These are phyloP conservation scores for Wickerhamomyces chambardii DNA, from an alignment of 805 yeast species.

Conservation along the genomic window DNA sequence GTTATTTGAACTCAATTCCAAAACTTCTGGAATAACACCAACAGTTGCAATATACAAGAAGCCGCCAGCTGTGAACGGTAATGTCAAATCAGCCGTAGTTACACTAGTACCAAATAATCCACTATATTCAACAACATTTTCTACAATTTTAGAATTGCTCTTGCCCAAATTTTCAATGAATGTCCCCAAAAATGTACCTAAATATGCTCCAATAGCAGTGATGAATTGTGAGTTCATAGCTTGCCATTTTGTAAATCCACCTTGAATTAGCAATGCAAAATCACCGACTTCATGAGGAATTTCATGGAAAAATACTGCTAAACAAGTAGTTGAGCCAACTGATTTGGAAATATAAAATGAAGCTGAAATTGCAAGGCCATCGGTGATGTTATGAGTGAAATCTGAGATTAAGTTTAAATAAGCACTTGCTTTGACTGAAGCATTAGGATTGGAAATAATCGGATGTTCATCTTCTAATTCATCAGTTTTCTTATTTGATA, in stretches of 20 bases:
- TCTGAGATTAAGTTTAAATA: constrained; percentile 63
- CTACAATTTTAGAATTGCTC: constrained; percentile 1
- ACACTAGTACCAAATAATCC: constrained; percentile 46
- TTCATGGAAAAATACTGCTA: constrained; percentile 70
- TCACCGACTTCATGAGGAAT: constrained; percentile 81
- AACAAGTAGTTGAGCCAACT: constrained; percentile 60
- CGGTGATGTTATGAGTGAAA: constrained; percentile 67
- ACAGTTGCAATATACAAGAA: constrained; percentile 65
- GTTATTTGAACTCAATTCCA: constrained; percentile 31
- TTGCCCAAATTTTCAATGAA: constrained; percentile 33
- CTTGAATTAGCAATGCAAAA: constrained; percentile 61
- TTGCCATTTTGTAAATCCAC: constrained; percentile 57
- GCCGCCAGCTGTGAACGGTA: constrained; percentile 75
- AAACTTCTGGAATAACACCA: constrained; percentile 67
- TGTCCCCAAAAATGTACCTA: constrained; percentile 63
- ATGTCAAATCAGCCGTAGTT: constrained; percentile 37
- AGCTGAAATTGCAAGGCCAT: constrained; percentile 68
- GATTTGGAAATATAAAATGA: constrained; percentile 52
- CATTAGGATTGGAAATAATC: constrained; percentile 23
- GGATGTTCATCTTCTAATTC: constrained; percentile 17
- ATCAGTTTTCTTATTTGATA: constrained; percentile 12
- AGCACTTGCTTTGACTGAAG: constrained; percentile 35
- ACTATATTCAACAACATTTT: constrained; percentile 8
- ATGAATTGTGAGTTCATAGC: constrained; percentile 61
- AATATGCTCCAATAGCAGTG: constrained; percentile 54